These are phyloP conservation scores for Pseudotulostoma volvatum DNA, from an alignment of 495 filamentous ascomycete species.

Conservation along the genomic window DNA sequence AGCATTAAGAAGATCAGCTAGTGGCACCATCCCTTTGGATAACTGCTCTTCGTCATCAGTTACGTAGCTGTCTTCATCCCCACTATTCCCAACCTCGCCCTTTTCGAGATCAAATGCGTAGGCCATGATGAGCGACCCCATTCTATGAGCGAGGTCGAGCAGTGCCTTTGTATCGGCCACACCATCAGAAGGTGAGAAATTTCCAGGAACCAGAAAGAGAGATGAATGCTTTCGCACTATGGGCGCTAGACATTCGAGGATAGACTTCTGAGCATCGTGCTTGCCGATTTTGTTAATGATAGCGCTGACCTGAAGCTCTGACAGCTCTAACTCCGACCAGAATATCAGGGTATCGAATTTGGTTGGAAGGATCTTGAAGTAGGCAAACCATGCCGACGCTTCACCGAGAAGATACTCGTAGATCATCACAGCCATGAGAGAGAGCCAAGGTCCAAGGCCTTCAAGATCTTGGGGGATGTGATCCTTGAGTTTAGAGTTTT, in stretches of 20 bases:
- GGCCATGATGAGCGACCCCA: constrained; percentile 83
- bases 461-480: constrained; percentile 29
- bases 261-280: constrained; percentile 50
- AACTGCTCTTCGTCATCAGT: constrained; percentile 49
- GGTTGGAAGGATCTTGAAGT: constrained; percentile 65
- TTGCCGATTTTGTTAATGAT: constrained; percentile 67
- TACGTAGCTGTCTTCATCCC: constrained; percentile 40
- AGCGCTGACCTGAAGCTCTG: constrained; percentile 59
- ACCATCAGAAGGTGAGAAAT: constrained; percentile 34
- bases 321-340: constrained; percentile 59
- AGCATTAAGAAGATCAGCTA: constrained; percentile 87
- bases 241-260: constrained; percentile 44
- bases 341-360: constrained; percentile 82
- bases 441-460: constrained; percentile 35
- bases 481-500: constrained; percentile 32
- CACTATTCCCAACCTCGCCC: constrained; percentile 34
- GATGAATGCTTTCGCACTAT: constrained; percentile 31
- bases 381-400: constrained; percentile 56
- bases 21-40: constrained; percentile 74
- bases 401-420: constrained; percentile 51
- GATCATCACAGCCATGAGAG: constrained; percentile 65
- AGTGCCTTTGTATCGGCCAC: constrained; percentile 34
- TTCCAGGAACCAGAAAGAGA: constrained; percentile 29
- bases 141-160: constrained; percentile 48
- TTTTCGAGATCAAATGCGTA: constrained; percentile 80